Evolutionary conservation across 352 stramenopile species (phyloP), one percentile per base, ranked within the genome.

Genomic region (Phytophthora pistaciae): DNA sequence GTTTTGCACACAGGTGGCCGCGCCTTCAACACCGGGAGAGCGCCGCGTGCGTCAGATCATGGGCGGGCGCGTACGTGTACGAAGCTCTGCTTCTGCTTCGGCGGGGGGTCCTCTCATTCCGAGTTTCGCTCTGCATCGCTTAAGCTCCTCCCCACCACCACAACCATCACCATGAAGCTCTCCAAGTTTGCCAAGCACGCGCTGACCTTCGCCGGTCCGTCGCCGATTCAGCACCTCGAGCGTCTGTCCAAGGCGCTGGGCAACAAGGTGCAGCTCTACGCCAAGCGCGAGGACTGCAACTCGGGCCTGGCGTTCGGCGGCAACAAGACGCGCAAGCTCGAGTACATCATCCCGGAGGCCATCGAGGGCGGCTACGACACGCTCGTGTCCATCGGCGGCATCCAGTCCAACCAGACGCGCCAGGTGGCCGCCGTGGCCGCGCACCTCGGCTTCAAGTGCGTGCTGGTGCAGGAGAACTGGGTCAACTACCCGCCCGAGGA

Each of bases 271-370:
- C 73, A 80, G 62, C 54, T 80, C 44, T 80, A 80, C 60, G 73
- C 73, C 56, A 80, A 80, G 64, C 73, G 73, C 9, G 73, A 77
- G 42, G 73, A 80, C 52, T 80, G 73, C 60, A 80, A 80, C 56
- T 80, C 73, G 5, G 73, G 73, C 10, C 21, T 80, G 49, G 73
- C 73, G 20, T 80, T 80, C 44, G 73, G 73, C 31, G 73, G 73
- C 11, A 80, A 80, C 60, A 80, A 80, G 60, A 80, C 73, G 52
- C 73, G 73, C 21, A 80, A 80, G 42, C 73, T 80, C 56, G 73
- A 80, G 64, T 80, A 80, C 27, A 80, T 80, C 48, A 75, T 80
- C 33, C 73, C 73, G 8, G 73, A 80, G 33, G 73, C 73, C 29
- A 80, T 80, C 10, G 68, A 77, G 13, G 73, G 73, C 10, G 73